Evolutionary conservation across 805 yeast genomes (phyloP).

Genomic region (Vanderwaltozyma verrucispora): DNA sequence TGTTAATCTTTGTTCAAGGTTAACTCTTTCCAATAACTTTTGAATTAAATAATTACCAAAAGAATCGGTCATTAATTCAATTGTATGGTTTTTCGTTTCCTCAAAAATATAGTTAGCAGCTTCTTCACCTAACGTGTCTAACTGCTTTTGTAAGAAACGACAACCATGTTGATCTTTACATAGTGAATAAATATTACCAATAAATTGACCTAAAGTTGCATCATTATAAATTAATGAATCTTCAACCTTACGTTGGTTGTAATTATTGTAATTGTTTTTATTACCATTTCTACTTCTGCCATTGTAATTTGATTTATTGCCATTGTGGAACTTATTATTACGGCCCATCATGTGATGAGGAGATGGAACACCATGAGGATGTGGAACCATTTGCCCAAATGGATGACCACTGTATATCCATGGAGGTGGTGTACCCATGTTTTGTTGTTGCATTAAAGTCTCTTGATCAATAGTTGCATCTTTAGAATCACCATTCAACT

Average conservation of each 20-base stretch:
- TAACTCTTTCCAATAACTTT: conserved; percentile 71
- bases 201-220: conserved; percentile 57
- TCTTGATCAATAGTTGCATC: background rate
- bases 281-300: conserved; percentile 9
- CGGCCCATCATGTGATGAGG: conserved; percentile 11
- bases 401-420: conserved; percentile 26
- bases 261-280: conserved; percentile 3
- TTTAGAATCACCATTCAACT: background rate
- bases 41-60: conserved; percentile 96
- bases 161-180: conserved; percentile 98
- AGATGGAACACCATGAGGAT: conserved; percentile 17
- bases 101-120: conserved; percentile 70
- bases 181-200: conserved; percentile 63
- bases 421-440: conserved; percentile 23
- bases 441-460: conserved; percentile 10
- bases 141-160: conserved; percentile 78
- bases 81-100: conserved; percentile 67
- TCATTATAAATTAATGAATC: conserved; percentile 62
- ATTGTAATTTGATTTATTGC: conserved; percentile 7
- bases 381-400: conserved; percentile 21
- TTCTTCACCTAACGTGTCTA: conserved; percentile 51
- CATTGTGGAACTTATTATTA: conserved; percentile 12
- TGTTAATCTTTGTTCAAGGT: conserved; percentile 54
- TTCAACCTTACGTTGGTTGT: conserved; percentile 30
- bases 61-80: conserved; percentile 88